Percentiles rank a stretch among this genome's conserved stretches.
Evolutionary conservation across 2,329 filamentous ascomycete species (phyloP).

Genomic region (Annulohypoxylon truncatum): DNA sequence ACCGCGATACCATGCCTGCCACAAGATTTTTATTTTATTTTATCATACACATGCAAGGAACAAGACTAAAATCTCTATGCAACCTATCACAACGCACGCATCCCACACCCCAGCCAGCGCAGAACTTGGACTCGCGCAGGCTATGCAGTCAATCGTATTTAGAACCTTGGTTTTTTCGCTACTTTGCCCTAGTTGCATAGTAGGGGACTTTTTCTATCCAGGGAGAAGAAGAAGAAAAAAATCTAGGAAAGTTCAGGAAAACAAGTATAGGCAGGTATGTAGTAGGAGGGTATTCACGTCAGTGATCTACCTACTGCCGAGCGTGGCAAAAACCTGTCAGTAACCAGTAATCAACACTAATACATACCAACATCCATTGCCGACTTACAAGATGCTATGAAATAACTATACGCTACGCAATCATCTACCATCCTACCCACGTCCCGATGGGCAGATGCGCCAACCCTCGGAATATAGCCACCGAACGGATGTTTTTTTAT

Average conservation of each 20-base stretch:
- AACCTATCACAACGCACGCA: conserved; percentile 26
- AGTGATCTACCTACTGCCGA: background rate
- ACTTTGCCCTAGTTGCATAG: background rate
- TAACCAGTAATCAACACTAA: conserved; percentile 1
- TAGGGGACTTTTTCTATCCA: conserved; percentile 1
- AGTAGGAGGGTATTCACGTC: background rate
- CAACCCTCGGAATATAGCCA: conserved; percentile 35
- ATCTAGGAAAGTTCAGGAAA: conserved; percentile 1
- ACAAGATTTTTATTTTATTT: conserved; percentile 16
- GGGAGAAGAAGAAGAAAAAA: background rate
- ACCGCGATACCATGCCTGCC: conserved; percentile 23
- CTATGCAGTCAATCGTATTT: background rate
- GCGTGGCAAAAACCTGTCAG: conserved; percentile 1
- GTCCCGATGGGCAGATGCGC: conserved; percentile 26
- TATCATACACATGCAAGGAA: conserved; percentile 35
- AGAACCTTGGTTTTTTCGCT: conserved; percentile 14
- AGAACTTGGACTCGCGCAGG: conserved; percentile 13
- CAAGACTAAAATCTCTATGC: conserved; percentile 24
- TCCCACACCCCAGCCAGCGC: conserved; percentile 30
- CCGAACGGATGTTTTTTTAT: conserved; percentile 20
- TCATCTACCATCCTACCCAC: background rate
- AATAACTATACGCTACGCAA: conserved; percentile 12
- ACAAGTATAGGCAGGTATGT: background rate
- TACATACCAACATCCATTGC: background rate
- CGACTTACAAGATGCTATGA: conserved; percentile 3